phyloP scores from a whole-genome alignment of 2,329 filamentous ascomycete genomes.

The Didymella sp. region DNA sequence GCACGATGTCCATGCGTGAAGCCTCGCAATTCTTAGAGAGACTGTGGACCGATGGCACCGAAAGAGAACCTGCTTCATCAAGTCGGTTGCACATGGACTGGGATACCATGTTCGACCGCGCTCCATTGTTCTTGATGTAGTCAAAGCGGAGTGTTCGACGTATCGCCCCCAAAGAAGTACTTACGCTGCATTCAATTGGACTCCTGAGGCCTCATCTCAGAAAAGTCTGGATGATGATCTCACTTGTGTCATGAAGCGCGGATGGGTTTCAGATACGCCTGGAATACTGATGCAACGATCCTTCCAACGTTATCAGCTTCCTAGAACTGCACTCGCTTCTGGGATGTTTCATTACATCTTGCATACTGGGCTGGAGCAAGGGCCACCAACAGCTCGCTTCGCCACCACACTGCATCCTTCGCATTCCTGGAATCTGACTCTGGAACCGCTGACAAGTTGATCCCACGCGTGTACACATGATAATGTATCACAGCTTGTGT shows the following conservation, averaged over 20 bases:
- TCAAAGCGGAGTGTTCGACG: neutral
- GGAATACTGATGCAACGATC: neutral
- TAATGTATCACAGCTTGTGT: neutral
- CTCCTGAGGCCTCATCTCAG: neutral
- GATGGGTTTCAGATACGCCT: neutral
- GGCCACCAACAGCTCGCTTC: neutral
- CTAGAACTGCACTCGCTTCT: neutral
- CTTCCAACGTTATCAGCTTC: neutral
- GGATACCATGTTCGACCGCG: neutral
- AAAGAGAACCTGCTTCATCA: neutral
- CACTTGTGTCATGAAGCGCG: neutral
- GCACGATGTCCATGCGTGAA: constrained; percentile 11
- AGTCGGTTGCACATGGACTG: neutral
- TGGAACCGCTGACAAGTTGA: neutral
- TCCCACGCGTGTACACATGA: neutral
- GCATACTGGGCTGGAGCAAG: neutral
- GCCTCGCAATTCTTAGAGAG: neutral
- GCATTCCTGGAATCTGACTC: neutral
- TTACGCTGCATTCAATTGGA: no score
- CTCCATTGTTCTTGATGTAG: constrained; percentile 6
- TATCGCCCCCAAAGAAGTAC: no score
- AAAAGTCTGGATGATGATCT: neutral
- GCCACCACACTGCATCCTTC: constrained; percentile 2
- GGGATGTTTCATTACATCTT: neutral
- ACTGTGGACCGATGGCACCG: neutral